A percentile compares a stretch with the other conserved stretches of the same genome.
Evolutionary conservation across 2,329 filamentous ascomycete species (phyloP).

Genomic region (Kalmusia sp.): DNA sequence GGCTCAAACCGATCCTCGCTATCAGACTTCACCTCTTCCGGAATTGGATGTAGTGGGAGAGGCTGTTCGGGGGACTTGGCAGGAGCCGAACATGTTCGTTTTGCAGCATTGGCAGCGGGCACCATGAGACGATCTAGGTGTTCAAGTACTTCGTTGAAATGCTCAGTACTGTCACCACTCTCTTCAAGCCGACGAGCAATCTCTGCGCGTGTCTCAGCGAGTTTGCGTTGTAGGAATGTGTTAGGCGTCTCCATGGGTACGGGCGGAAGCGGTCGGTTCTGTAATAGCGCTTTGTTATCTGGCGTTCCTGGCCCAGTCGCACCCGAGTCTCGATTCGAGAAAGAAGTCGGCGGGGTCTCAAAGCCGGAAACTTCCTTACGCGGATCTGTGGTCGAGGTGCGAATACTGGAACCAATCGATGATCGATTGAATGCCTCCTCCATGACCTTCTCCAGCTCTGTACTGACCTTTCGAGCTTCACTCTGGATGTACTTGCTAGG

Average conservation of each 20-base stretch:
- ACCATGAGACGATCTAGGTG: slow-evolving; percentile 66
- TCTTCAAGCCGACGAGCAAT: slow-evolving; percentile 61
- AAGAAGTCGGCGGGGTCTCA: slow-evolving; percentile 61
- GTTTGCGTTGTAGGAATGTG: slow-evolving; percentile 60
- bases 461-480: slow-evolving; percentile 83
- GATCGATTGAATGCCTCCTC: slow-evolving; percentile 88
- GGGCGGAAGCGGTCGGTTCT: slow-evolving; percentile 53
- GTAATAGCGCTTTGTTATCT: slow-evolving; percentile 35
- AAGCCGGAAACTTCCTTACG: slow-evolving; percentile 47
- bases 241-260: slow-evolving; percentile 57
- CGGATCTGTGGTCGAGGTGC: slow-evolving; percentile 52
- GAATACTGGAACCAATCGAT: slow-evolving; percentile 61
- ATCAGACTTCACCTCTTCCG: slow-evolving; percentile 56
- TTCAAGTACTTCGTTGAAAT: slow-evolving; percentile 66
- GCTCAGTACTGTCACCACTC: slow-evolving; percentile 54
- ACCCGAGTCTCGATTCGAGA: slow-evolving; percentile 50
- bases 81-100: slow-evolving; percentile 57
- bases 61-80: slow-evolving; percentile 37
- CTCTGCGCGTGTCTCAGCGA: slow-evolving; percentile 65
- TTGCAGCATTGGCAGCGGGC: slow-evolving; percentile 42
- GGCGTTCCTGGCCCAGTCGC: slow-evolving; percentile 37
- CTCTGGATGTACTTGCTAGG: slow-evolving; percentile 68
- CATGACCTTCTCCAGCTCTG: slow-evolving; percentile 85
- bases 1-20: slow-evolving; percentile 38
- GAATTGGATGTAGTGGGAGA: slow-evolving; percentile 57